Conservation (phyloP, 2,329 filamentous ascomycete genomes). For the Xylaria arbuscula region DNA sequence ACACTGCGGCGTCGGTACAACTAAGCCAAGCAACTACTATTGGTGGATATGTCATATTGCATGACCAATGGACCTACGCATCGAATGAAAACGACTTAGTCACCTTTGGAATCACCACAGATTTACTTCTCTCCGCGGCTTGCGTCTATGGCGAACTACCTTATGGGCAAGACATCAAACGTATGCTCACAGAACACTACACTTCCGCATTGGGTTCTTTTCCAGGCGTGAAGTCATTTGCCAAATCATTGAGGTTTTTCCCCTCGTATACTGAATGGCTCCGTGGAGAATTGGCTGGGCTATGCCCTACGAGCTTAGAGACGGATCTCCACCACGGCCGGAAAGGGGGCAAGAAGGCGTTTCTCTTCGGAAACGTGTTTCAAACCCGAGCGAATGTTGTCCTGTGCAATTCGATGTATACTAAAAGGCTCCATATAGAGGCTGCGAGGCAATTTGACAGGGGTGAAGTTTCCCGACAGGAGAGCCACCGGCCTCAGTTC, state of each 20-base stretch:
- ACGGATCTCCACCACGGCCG: neutral
- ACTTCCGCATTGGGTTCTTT: neutral
- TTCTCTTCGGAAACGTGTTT: slow-evolving; percentile 2
- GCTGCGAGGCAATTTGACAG: slow-evolving; percentile 5
- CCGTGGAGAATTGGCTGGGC: neutral
- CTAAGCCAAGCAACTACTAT: slow-evolving; percentile 18
- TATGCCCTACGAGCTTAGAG: neutral
- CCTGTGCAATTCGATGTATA: neutral
- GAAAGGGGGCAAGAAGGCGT: neutral
- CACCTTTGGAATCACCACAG: slow-evolving; percentile 9
- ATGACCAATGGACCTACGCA: slow-evolving; percentile 23
- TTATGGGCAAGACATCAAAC: slow-evolving; percentile 17
- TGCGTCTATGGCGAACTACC: slow-evolving; percentile 13
- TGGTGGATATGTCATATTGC: neutral
- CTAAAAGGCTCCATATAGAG: neutral
- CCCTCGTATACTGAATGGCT: neutral
- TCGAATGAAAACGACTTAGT: neutral
- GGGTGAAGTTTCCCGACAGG: slow-evolving; percentile 12
- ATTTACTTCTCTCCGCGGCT: slow-evolving; percentile 18
- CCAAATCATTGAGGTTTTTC: neutral
- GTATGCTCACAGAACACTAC: neutral
- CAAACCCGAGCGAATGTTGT: neutral
- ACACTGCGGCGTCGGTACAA: neutral
- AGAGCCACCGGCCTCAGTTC: slow-evolving; percentile 2
- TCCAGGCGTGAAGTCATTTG: slow-evolving; percentile 10